These are phyloP conservation scores for Chenopodium suecicum DNA, from an alignment of 148 eudicot genomes.

Conservation along the genomic window DNA sequence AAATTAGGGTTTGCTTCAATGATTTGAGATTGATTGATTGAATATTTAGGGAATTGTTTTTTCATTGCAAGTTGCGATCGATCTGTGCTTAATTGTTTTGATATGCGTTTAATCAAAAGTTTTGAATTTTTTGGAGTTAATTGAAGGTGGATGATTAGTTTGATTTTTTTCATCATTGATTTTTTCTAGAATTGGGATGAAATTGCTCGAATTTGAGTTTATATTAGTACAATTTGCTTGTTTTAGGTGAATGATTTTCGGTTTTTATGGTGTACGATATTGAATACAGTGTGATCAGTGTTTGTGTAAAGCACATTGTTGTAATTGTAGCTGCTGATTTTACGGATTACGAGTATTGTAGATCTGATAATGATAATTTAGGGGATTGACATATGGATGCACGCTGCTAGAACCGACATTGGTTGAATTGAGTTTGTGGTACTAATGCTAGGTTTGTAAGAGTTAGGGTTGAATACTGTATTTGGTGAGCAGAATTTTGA, in stretches of 20 bases:
- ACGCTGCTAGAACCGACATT: neutral
- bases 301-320: neutral
- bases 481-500: neutral
- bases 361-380: neutral
- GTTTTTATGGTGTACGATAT: neutral
- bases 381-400: neutral
- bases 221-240: neutral
- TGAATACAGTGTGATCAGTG: neutral
- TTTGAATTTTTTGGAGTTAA: neutral
- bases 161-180: neutral
- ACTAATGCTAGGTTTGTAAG: too few relatives aligned
- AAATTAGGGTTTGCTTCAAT: constrained; percentile 4
- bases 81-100: neutral
- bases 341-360: neutral
- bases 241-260: neutral
- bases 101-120: neutral
- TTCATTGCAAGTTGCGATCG: neutral
- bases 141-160: neutral
- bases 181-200: neutral
- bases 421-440: neutral
- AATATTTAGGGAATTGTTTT: too few relatives aligned
- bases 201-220: neutral
- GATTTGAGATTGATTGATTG: neutral
- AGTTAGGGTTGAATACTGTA: too few relatives aligned
- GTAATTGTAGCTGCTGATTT: neutral